These are phyloP conservation scores for Diplocarpon rosae DNA, from an alignment of 2,329 filamentous ascomycete species.

Conservation along the genomic window DNA sequence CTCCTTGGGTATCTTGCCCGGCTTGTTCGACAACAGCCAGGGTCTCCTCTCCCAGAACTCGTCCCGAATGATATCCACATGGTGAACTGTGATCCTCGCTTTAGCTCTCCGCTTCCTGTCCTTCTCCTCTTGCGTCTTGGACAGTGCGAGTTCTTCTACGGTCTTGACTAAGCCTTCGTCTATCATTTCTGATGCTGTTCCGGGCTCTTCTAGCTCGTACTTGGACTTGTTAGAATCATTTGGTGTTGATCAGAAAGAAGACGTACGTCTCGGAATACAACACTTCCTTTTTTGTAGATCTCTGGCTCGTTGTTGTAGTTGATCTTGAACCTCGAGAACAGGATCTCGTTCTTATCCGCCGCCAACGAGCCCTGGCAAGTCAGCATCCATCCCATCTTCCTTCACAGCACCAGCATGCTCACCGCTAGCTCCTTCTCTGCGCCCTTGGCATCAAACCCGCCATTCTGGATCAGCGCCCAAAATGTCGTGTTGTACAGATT, in stretches of 20 bases:
- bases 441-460: constrained; percentile 62
- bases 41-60: constrained; percentile 85
- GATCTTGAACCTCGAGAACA: constrained; percentile 79
- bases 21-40: constrained; percentile 70
- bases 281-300: constrained; percentile 87
- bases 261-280: constrained; percentile 62
- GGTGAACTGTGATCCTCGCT: constrained; percentile 68
- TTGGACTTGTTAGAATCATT: constrained; percentile 26
- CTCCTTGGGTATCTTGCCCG: constrained; percentile 57
- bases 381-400: background rate
- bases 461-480: constrained; percentile 75
- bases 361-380: constrained; percentile 61
- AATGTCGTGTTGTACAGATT: constrained; percentile 98
- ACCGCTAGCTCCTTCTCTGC: constrained; percentile 74
- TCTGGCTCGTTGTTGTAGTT: constrained; percentile 97
- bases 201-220: constrained; percentile 61
- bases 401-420: constrained; percentile 18
- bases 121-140: constrained; percentile 74
- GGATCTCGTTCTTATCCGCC: constrained; percentile 88
- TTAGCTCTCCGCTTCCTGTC: constrained; percentile 72
- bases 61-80: constrained; percentile 90
- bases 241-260: background rate
- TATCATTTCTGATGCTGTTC: constrained; percentile 27
- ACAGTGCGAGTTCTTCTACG: constrained; percentile 46
- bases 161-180: constrained; percentile 35